Percentiles rank a stretch among this genome's conserved stretches.
phyloP scores from a whole-genome alignment of 1,284 basidiomycete species.

The Xanthoconium separans region DNA sequence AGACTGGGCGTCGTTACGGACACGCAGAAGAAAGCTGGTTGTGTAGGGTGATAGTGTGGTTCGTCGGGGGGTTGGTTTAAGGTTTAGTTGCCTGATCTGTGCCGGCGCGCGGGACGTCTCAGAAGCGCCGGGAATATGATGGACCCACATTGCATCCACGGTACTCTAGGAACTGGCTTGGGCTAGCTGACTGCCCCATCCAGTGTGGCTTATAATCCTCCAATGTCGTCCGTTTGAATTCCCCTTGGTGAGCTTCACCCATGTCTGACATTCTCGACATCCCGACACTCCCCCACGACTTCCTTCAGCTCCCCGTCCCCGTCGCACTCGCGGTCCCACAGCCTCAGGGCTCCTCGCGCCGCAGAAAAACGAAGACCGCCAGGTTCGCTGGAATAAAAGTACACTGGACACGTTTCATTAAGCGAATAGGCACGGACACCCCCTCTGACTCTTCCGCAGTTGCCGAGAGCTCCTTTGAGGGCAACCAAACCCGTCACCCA shows the following conservation, averaged over 20 bases:
- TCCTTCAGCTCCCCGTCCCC: conserved; percentile 25
- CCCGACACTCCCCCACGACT: conserved; percentile 8
- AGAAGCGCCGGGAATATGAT: not conserved
- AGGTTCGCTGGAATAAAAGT: conserved; percentile 39
- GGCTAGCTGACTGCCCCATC: conserved; percentile 13
- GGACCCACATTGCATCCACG: conserved; percentile 7
- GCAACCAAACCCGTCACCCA: conserved; percentile 31
- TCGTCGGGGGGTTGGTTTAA: conserved; percentile 9
- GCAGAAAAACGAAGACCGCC: conserved; percentile 33
- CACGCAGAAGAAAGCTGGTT: too few species aligned
- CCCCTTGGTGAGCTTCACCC: not conserved
- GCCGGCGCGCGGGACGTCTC: conserved; percentile 8
- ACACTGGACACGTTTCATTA: conserved; percentile 44
- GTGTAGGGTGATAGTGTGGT: not conserved
- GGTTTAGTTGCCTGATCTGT: conserved; percentile 2
- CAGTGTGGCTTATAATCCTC: not conserved
- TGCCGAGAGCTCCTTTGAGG: conserved; percentile 42
- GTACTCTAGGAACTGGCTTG: too few species aligned
- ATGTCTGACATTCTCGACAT: not conserved
- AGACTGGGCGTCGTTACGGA: not conserved
- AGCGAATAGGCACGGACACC: conserved; percentile 42
- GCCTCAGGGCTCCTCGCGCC: conserved; percentile 5
- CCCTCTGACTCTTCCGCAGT: conserved; percentile 43
- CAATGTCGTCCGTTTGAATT: conserved; percentile 2
- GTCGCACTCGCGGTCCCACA: conserved; percentile 13